Evolutionary conservation across 1,284 basidiomycete species (phyloP).

Genomic region (Rhodotorula sp.): DNA sequence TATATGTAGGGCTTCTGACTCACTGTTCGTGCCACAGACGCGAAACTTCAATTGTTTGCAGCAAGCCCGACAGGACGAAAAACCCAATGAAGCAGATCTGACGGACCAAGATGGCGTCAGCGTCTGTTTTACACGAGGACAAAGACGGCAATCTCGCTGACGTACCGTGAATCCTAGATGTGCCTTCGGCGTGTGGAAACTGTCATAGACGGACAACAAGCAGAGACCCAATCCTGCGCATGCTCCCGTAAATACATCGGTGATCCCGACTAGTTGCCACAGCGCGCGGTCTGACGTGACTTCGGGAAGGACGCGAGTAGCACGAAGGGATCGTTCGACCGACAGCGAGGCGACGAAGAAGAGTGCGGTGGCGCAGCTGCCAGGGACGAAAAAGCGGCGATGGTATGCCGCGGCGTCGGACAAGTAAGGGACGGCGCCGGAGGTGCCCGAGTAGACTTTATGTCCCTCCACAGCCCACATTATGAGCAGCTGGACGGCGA

Average conservation of each 20-base stretch:
- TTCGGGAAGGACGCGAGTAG: slow-evolving; percentile 16
- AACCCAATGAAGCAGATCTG: slow-evolving; percentile 11
- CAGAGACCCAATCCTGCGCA: background rate
- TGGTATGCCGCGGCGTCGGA: slow-evolving; percentile 8
- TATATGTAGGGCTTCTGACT: background rate
- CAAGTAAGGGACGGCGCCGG: slow-evolving; percentile 10
- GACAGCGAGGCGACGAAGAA: slow-evolving; percentile 5
- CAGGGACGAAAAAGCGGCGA: slow-evolving; percentile 5
- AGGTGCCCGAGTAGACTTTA: background rate
- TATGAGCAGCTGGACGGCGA: background rate
- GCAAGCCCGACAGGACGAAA: slow-evolving; percentile 1
- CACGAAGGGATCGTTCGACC: slow-evolving; percentile 16
- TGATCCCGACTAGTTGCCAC: slow-evolving; percentile 6
- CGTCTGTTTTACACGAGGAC: background rate
- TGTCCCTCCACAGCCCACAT: background rate
- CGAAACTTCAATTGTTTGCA: slow-evolving; percentile 29
- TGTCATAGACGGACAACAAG: background rate
- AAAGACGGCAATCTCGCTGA: background rate
- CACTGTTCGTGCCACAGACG: slow-evolving; percentile 37
- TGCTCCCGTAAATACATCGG: slow-evolving; percentile 6
- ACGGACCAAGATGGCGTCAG: background rate
- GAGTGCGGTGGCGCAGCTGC: slow-evolving; percentile 2
- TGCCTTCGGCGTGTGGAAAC: background rate
- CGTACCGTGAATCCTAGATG: slow-evolving; percentile 10
- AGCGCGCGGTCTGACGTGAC: slow-evolving; percentile 21